Evolutionary conservation across 2,329 filamentous ascomycete species (phyloP), one percentile per base, ranked within the genome.

Genomic region (Alternaria metachromatica): DNA sequence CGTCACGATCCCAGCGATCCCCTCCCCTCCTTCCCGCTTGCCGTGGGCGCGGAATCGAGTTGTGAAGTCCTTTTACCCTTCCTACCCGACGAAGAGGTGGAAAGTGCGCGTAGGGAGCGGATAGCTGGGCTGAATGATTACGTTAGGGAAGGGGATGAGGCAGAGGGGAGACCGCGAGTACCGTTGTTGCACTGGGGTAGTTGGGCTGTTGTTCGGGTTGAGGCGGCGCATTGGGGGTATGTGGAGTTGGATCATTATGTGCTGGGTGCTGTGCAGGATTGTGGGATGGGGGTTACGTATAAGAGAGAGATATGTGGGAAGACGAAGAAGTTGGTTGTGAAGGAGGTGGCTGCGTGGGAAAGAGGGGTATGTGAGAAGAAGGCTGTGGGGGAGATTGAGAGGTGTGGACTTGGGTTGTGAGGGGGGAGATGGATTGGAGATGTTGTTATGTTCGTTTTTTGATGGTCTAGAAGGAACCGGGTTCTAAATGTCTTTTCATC

Each of bases 401-500:
- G 21, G 6, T 41, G 15, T 53, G 49, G 50, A 8, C 12, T 55
- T 11, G 6, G 15, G 11, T 13, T 30, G 7, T 53, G 49, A 23
- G 33, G 2, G 7, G 2, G 33, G 0, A 3, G 1, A 41, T n/a
- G 3, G 2, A 10, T 41, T 41, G 15, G 4, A 41, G 30, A 41
- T 41, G 3, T 44, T 6, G 9, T n/a, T 0, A 2, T 45, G 18
- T 45, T 45, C 3, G 18, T 45, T 13, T 21, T 58, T 15, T 41
- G 37, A 2, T 10, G 0, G 1, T 41, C n/a, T 41, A 61, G 6
- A 44, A 30, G 20, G 60, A 64, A 20, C 23, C 53, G 4, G 49
- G 45, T 25, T 69, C 65, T n/a, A 74, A 58, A 6, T 57, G 58
- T 41, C 70, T 50, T 53, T 72, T 74, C 70, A 80, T 72, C 76